These are phyloP conservation scores for Xylariaceae sp. DNA, from an alignment of 2,329 filamentous ascomycete species.

Conservation along the genomic window DNA sequence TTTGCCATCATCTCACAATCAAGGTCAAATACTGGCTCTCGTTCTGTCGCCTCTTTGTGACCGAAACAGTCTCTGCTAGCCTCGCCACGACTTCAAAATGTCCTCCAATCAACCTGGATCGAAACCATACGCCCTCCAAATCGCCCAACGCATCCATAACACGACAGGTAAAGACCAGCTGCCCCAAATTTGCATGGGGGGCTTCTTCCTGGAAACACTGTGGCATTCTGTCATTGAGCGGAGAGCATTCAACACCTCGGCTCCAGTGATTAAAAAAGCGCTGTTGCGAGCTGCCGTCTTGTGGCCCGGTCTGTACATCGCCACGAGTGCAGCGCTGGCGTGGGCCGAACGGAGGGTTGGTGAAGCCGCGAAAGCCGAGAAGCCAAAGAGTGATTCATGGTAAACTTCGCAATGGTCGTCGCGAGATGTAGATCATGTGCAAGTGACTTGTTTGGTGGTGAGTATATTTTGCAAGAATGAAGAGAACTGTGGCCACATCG, in stretches of 20 bases:
- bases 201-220: conserved; percentile 20
- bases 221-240: conserved; percentile 22
- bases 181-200: conserved; percentile 17
- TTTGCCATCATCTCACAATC: no score
- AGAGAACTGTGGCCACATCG: no score
- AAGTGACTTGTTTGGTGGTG: not conserved
- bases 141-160: conserved; percentile 22
- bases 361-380: conserved; percentile 4
- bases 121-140: conserved; percentile 20
- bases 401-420: not conserved
- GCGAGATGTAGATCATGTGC: not conserved
- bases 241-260: conserved; percentile 19
- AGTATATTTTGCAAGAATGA: not conserved
- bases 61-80: no score
- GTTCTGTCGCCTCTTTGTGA: no score
- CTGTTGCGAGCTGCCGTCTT: conserved; percentile 13
- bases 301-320: conserved; percentile 21
- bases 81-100: conserved; percentile 1
- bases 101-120: conserved; percentile 7
- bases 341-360: conserved; percentile 25
- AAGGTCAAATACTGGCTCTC: no score
- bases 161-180: conserved; percentile 23
- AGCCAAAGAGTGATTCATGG: not conserved
- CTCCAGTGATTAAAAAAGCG: conserved; percentile 12
- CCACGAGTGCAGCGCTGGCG: conserved; percentile 13